Conservation (phyloP, 306 rosid species). For the Comarum palustre region DNA sequence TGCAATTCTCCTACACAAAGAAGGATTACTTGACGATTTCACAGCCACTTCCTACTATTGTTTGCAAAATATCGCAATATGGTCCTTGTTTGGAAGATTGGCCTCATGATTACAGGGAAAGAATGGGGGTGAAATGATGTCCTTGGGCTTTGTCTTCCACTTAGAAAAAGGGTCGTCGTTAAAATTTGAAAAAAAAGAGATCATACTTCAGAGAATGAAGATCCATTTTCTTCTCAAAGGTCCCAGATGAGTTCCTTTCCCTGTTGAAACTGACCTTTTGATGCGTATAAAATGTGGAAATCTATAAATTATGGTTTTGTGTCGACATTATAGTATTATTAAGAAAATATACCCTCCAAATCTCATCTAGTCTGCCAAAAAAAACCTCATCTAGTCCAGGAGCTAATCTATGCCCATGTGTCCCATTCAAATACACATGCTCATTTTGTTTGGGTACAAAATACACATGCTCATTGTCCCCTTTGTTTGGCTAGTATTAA, state of each 20-base stretch:
- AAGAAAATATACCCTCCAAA: neutral
- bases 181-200: neutral
- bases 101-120: neutral
- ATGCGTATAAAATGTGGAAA: neutral
- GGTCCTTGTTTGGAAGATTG: neutral
- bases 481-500: neutral
- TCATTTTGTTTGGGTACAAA: no score
- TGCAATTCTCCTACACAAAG: neutral
- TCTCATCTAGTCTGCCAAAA: no score
- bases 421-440: neutral
- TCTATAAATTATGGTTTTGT: no score
- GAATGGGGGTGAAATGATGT: neutral
- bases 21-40: neutral
- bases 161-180: neutral
- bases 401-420: neutral
- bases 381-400: neutral
- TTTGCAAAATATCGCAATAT: neutral
- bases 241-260: neutral
- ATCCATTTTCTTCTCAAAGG: neutral
- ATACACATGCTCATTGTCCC: neutral
- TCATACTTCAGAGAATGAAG: neutral
- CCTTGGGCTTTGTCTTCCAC: neutral
- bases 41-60: neutral
- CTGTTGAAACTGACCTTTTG: neutral
- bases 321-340: neutral